A percentile compares a stretch with the other conserved stretches of the same genome.
Conservation (phyloP, 2,329 filamentous ascomycete species). For the Hyphodiscus sp. region DNA sequence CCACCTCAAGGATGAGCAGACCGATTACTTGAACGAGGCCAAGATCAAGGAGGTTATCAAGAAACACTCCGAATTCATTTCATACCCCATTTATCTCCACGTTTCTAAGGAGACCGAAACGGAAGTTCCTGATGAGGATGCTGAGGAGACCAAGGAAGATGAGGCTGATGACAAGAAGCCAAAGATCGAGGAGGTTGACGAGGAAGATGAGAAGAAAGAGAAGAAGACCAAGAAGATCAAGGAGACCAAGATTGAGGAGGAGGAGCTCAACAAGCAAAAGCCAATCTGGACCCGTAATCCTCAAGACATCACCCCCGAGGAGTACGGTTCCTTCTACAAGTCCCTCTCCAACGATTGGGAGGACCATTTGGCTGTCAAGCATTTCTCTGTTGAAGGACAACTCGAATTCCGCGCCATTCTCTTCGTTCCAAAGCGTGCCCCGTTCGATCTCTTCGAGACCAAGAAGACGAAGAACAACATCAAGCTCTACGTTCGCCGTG, state of each 20-base stretch:
- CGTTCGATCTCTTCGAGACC: slow-evolving; percentile 99
- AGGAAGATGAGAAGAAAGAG: slow-evolving; percentile 11
- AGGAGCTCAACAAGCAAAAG: slow-evolving; percentile 99
- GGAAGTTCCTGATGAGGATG: slow-evolving; percentile 58
- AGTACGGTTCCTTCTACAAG: slow-evolving; percentile 99
- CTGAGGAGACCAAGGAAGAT: slow-evolving; percentile 6
- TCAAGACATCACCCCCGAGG: slow-evolving; percentile 87
- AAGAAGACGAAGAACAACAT: slow-evolving; percentile 99
- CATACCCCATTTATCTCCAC: slow-evolving; percentile 99
- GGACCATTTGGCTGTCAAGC: slow-evolving; percentile 98
- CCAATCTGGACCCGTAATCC: slow-evolving; percentile 99
- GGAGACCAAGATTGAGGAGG: slow-evolving; percentile 97
- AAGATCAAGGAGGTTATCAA: slow-evolving; percentile 99
- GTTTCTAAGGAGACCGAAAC: slow-evolving; percentile 99
- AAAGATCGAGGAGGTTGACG: slow-evolving; percentile 14
- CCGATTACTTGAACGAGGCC: slow-evolving; percentile 95
- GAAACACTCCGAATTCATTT: slow-evolving; percentile 99
- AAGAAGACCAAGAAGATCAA: slow-evolving; percentile 95
- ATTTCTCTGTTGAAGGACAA: slow-evolving; percentile 99
- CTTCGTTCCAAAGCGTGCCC: slow-evolving; percentile 98
- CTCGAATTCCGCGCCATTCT: slow-evolving; percentile 99
- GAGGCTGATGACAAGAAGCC: slow-evolving; percentile 38
- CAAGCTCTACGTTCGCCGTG: slow-evolving; percentile 99
- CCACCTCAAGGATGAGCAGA: slow-evolving; percentile 98
- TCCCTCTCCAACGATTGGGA: slow-evolving; percentile 99